These are phyloP conservation scores for Trametes meyenii DNA, from an alignment of 768 basidiomycete species.

Conservation along the genomic window DNA sequence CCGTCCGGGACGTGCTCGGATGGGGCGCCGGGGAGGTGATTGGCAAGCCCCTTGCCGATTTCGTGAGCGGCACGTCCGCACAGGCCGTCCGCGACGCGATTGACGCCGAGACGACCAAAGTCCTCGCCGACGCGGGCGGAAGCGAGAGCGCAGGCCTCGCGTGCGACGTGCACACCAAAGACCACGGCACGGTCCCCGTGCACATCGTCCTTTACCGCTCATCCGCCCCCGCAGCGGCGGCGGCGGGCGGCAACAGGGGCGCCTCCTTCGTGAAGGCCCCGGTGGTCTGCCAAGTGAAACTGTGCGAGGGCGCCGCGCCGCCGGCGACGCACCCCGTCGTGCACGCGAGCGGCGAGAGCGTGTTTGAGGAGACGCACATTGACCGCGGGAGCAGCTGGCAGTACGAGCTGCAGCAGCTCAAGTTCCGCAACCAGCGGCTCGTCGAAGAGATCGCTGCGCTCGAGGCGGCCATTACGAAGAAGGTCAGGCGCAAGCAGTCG, in stretches of 20 bases:
- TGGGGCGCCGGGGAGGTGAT: slow-evolving; percentile 57
- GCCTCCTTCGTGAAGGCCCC: slow-evolving; percentile 17
- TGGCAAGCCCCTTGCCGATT: slow-evolving; percentile 47
- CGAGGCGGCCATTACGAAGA: slow-evolving; percentile 33
- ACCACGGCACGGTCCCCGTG: slow-evolving; percentile 34
- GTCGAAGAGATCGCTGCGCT: slow-evolving; percentile 56
- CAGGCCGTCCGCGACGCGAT: slow-evolving; percentile 27
- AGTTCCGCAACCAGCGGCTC: slow-evolving; percentile 68
- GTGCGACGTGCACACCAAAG: slow-evolving; percentile 45
- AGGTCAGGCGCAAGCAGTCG: slow-evolving; percentile 18
- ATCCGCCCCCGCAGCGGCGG: neutral
- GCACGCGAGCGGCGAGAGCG: slow-evolving; percentile 38
- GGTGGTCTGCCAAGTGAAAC: slow-evolving; percentile 34
- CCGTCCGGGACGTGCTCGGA: slow-evolving; percentile 65
- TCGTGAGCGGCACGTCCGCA: slow-evolving; percentile 30
- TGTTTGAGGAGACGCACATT: slow-evolving; percentile 76
- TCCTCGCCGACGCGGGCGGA: slow-evolving; percentile 21
- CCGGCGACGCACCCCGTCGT: slow-evolving; percentile 14
- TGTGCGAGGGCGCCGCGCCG: slow-evolving; percentile 21
- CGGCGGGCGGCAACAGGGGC: neutral
- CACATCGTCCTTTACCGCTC: slow-evolving; percentile 45
- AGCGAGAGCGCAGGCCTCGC: slow-evolving; percentile 26
- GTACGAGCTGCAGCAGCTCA: slow-evolving; percentile 86
- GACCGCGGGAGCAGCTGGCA: slow-evolving; percentile 84
- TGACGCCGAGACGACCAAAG: slow-evolving; percentile 26